These are phyloP conservation scores for Luffa acutangula DNA, from an alignment of 306 rosid genomes.

Conservation along the genomic window DNA sequence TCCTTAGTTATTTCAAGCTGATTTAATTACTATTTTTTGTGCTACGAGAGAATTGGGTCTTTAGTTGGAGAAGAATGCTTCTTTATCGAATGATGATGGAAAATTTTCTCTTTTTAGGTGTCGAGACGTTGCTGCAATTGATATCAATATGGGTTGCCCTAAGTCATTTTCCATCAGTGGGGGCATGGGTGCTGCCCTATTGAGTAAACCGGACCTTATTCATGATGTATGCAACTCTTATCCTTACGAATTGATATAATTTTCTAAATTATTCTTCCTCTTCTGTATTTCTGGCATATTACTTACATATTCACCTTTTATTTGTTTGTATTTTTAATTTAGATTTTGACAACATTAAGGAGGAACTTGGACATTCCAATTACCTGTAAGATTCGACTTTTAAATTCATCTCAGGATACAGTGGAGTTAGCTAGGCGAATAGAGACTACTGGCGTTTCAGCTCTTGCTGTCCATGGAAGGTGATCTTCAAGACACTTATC, in stretches of 20 bases:
- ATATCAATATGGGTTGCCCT: conserved; percentile 95
- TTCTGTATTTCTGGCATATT: not conserved
- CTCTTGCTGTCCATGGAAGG: conserved; percentile 94
- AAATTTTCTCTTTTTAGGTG: conserved; percentile 31
- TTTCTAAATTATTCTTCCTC: not conserved
- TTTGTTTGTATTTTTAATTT: conserved; percentile 14
- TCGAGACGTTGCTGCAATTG: conserved; percentile 78
- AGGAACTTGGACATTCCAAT: conserved; percentile 75
- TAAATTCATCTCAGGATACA: conserved; percentile 58
- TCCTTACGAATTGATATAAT: conserved; percentile 6
- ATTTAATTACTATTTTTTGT: not conserved
- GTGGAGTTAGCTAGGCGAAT: conserved; percentile 78
- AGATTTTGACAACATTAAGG: conserved; percentile 80
- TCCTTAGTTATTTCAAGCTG: not conserved
- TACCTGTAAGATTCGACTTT: conserved; percentile 81
- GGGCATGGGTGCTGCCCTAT: conserved; percentile 87
- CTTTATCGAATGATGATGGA: not conserved
- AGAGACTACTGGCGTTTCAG: conserved; percentile 85
- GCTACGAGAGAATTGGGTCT: not conserved
- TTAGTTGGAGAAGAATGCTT: conserved; percentile 1
- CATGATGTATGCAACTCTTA: conserved; percentile 46
- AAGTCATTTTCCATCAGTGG: conserved; percentile 82
- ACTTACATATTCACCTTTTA: not conserved
- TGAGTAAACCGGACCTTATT: conserved; percentile 72
- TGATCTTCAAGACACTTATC: conserved; percentile 12